A percentile compares a stretch with the other conserved stretches of the same genome.
phyloP scores from a whole-genome alignment of 306 rosid genomes.

The Acacia acuminata region DNA sequence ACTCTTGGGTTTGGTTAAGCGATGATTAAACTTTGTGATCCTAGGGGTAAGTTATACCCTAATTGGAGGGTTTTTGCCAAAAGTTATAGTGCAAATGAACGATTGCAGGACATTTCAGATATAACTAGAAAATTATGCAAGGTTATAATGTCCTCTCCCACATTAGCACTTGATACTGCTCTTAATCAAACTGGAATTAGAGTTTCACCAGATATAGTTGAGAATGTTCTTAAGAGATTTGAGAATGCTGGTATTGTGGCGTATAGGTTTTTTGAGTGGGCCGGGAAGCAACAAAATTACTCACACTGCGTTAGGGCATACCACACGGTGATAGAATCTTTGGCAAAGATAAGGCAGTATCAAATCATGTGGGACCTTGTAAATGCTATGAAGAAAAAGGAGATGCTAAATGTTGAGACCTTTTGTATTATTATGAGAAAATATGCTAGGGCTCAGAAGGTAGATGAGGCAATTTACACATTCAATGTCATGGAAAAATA shows the following conservation, averaged over 20 bases:
- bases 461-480: slow-evolving; percentile 79
- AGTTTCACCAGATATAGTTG: slow-evolving; percentile 66
- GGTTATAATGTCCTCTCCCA: slow-evolving; percentile 60
- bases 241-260: slow-evolving; percentile 70
- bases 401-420: slow-evolving; percentile 78
- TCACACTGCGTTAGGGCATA: slow-evolving; percentile 64
- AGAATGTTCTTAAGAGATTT: slow-evolving; percentile 65
- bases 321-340: slow-evolving; percentile 74
- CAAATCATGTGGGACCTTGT: slow-evolving; percentile 88
- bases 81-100: slow-evolving; percentile 42
- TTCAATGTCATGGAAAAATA: slow-evolving; percentile 85
- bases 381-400: slow-evolving; percentile 64
- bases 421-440: slow-evolving; percentile 84
- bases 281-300: slow-evolving; percentile 59
- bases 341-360: slow-evolving; percentile 86
- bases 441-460: slow-evolving; percentile 80
- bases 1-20: slow-evolving; percentile 15
- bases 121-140: slow-evolving; percentile 52
- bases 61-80: slow-evolving; percentile 35
- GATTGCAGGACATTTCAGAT: slow-evolving; percentile 45
- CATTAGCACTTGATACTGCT: slow-evolving; percentile 62
- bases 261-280: slow-evolving; percentile 82
- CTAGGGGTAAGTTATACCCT: neutral
- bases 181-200: slow-evolving; percentile 75
- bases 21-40: slow-evolving; percentile 41